Base-by-base conservation (phyloP, 768 basidiomycete species). In the Suillus cothurnatus region DNA sequence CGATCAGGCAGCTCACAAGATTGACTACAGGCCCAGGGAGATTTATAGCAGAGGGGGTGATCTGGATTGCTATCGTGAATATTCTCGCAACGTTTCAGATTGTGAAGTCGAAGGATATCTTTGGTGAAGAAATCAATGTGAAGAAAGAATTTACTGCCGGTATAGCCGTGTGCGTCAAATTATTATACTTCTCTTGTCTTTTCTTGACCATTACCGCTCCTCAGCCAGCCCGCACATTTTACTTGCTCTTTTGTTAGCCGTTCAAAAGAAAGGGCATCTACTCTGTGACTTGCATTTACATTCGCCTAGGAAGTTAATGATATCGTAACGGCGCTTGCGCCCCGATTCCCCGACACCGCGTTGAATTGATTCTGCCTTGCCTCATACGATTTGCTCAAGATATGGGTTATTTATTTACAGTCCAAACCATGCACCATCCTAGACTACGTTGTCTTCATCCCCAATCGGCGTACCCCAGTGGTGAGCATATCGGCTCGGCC, bases 61-160 rank as follows among this genome's bases (percentile, higher is more conserved):
- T 72, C 26, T 75, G 73, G 73, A 45, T 64, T 0, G 71, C 72
- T 17, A 39, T 64, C 6, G 74, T 66, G 19, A 72, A 69, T 36
- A 71, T 71, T 12, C 72, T 74, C 19, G 69, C 72, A 9, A 52
- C 64, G 9, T 70, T 74, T 19, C 64, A 50, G 28, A 68, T 75
- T 56, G 61, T 63, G 1, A 74, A 70, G 32, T 73, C 74, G 26
- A 72, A 52, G 41, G 74, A 74, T 47, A 56, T 52, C 8, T 31
- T 66, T 21, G 71, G 71, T 4, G 65, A 61, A 6, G 74, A 72
- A n/a, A 71, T 72, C 8, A 5, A 67, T 12, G 66, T 76, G 19
- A 61, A 71, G 64, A 64, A 31, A 21, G 68, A 65, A 31, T 76
- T 72, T 49, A 72, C 71, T 39, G 64, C 71, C 4, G 71, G 72